phyloP scores from a whole-genome alignment of 257 asterid species.

The Penstemon newberryi region DNA sequence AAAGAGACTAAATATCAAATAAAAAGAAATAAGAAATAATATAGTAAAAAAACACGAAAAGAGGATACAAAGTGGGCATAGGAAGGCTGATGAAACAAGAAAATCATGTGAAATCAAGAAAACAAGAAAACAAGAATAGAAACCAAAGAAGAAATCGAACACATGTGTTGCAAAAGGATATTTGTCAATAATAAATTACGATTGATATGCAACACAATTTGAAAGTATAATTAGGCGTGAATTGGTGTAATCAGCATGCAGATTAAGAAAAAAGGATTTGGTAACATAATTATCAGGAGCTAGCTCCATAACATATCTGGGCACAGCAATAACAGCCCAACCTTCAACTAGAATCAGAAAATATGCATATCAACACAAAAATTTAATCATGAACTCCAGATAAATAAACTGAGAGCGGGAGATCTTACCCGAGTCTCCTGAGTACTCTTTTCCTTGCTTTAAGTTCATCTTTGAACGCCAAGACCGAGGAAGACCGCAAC shows the following conservation, averaged over 20 bases:
- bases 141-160: neutral
- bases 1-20: neutral
- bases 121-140: neutral
- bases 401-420: slow-evolving; percentile 20
- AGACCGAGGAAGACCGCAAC: slow-evolving; percentile 72
- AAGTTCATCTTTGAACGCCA: slow-evolving; percentile 98
- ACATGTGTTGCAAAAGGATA: neutral
- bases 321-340: slow-evolving; percentile 4
- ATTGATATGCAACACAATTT: neutral
- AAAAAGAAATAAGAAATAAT: too few species aligned
- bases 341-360: slow-evolving; percentile 18
- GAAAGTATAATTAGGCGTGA: neutral
- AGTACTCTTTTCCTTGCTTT: slow-evolving; percentile 93
- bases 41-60: neutral
- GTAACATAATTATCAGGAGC: neutral
- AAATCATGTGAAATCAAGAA: neutral
- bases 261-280: slow-evolving; percentile 1
- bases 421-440: slow-evolving; percentile 79
- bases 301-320: neutral
- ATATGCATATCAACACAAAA: slow-evolving; percentile 5
- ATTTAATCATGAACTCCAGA: slow-evolving; percentile 5
- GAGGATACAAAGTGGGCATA: too few species aligned
- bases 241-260: neutral
- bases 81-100: neutral
- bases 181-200: neutral